Percentiles rank a stretch among this genome's conserved stretches.
These are phyloP conservation scores for Vigna reflexopilosa DNA, from an alignment of 306 rosid genomes.

Conservation along the genomic window DNA sequence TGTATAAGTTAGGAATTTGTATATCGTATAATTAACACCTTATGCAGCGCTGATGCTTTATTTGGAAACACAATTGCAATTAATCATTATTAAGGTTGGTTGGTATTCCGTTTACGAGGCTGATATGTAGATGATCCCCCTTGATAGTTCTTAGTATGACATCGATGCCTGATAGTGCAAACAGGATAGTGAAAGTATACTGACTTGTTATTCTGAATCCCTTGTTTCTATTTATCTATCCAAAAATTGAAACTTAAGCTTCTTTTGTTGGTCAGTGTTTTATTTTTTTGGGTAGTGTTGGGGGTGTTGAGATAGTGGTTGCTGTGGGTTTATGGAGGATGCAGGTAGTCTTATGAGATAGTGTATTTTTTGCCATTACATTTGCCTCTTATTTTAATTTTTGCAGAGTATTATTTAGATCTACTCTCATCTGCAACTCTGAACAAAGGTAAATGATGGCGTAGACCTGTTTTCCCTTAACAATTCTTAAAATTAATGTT, in stretches of 20 bases:
- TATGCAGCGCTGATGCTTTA: slow-evolving; percentile 37
- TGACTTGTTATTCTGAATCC: not conserved
- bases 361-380: not conserved
- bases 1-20: slow-evolving; percentile 27
- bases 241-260: not conserved
- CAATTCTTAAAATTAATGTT: not conserved
- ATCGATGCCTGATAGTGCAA: slow-evolving; percentile 6
- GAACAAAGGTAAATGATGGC: not conserved
- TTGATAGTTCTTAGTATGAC: not conserved
- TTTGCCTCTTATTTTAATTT: not conserved
- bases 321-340: not conserved
- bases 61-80: slow-evolving; percentile 36
- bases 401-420: not conserved
- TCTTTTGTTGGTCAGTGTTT: not conserved
- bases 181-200: slow-evolving; percentile 1
- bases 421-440: not conserved
- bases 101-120: not conserved
- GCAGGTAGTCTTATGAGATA: not conserved
- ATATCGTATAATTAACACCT: slow-evolving; percentile 27
- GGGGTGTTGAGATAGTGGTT: not conserved
- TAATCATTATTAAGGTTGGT: slow-evolving; percentile 3
- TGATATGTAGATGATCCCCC: not conserved
- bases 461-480: not conserved
- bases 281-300: too few species aligned
- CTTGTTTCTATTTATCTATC: not conserved